Evolutionary conservation across 305 asterid genomes (phyloP).

Genomic region (Fraxinus greggii): DNA sequence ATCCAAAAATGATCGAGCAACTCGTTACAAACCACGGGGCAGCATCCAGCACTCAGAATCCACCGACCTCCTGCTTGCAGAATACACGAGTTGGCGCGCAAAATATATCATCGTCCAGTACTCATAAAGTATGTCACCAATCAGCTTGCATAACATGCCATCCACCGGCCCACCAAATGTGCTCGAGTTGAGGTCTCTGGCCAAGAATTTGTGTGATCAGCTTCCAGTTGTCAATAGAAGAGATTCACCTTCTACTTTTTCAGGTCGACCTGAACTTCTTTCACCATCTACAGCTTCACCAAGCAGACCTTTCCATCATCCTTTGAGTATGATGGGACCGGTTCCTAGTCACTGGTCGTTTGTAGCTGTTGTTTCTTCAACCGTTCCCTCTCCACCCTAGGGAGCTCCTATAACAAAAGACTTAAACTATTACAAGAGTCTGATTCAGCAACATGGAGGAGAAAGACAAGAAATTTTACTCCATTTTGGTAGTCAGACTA

Average conservation of each 20-base stretch:
- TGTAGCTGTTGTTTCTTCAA: slow-evolving; percentile 25
- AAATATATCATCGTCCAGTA: slow-evolving; percentile 21
- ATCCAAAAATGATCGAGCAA: slow-evolving; percentile 71
- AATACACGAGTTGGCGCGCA: slow-evolving; percentile 11
- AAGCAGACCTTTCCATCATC: slow-evolving; percentile 43
- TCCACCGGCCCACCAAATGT: slow-evolving; percentile 25
- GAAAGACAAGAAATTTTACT: slow-evolving; percentile 55
- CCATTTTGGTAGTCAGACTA: slow-evolving; percentile 39
- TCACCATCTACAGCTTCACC: slow-evolving; percentile 30
- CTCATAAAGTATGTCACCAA: slow-evolving; percentile 23
- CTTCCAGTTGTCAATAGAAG: slow-evolving; percentile 21
- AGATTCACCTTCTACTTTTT: slow-evolving; percentile 25
- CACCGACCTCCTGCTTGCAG: slow-evolving; percentile 21
- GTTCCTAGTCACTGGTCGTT: slow-evolving; percentile 31
- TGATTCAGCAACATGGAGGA: slow-evolving; percentile 77
- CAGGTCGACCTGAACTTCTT: slow-evolving; percentile 33
- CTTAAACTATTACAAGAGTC: slow-evolving; percentile 65
- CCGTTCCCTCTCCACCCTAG: slow-evolving; percentile 24
- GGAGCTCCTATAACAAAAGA: slow-evolving; percentile 45
- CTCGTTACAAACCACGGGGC: slow-evolving; percentile 49
- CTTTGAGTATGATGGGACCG: slow-evolving; percentile 37
- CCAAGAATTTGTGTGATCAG: slow-evolving; percentile 20
- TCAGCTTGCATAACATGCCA: slow-evolving; percentile 19
- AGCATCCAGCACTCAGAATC: slow-evolving; percentile 32
- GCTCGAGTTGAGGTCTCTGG: slow-evolving; percentile 26